Evolutionary conservation across 768 basidiomycete species (phyloP), one percentile per base, ranked within the genome.

Genomic region (Boletus fagicola): DNA sequence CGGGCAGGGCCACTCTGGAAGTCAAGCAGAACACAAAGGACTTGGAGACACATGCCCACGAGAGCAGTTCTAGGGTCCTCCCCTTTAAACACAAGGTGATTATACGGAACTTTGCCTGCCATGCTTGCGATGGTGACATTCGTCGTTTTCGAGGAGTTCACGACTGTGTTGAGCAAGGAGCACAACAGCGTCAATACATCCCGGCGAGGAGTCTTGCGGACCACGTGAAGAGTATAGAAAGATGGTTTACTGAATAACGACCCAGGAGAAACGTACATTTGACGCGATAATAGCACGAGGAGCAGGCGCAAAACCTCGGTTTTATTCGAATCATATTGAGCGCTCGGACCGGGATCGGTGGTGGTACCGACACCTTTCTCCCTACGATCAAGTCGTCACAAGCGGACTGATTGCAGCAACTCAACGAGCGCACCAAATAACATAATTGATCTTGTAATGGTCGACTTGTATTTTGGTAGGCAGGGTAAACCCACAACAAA

Each of bases 311-410:
- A 78, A 38, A 98, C 88, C 75, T 98, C 94, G 2, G 84, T 85
- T 68, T 90, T 94, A 76, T 94, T 92, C 51, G 75, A 77, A 67
- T 97, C 93, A 52, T 85, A 82, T 26, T 78, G 77, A 61, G 80
- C 80, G 63, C 75, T 81, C 9, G 84, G 77, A 0, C 86, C 87
- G 9, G 84, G 81, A 68, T 91, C 87, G 38, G 81, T 77, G 2
- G 93, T 92, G 2, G 93, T 93, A 13, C 97, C 96, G 24, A 99
- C 83, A 13, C 96, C 96, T 66, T 89, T 93, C 77, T 97, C 94
- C 96, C 96, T 94, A 55, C 30, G 22, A 40, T 45, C 28, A 43
- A 48, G 36, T 54, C 39, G 31, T 63, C 28, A 63, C 28, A 42
- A 53, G 58, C 38, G n/a, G 3, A 52, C 20, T 33, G 48, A 40